Evolutionary conservation across 2,329 filamentous ascomycete genomes (phyloP).

Genomic region (Pseudogymnoascus sp.): DNA sequence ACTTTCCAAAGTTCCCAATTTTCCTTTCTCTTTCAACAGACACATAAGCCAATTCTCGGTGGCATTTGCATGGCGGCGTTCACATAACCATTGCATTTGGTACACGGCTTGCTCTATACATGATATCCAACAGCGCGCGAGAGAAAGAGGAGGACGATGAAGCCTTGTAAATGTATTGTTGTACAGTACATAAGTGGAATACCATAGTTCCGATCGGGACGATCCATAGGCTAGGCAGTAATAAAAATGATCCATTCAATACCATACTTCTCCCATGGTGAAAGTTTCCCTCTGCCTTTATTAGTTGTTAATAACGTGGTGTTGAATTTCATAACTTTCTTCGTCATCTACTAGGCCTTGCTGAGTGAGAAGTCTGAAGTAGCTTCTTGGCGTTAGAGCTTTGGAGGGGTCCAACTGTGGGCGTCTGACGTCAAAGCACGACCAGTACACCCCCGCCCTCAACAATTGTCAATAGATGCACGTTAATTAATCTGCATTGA

Average conservation of each 20-base stretch:
- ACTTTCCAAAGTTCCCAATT: conserved; percentile 10
- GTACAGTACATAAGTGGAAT: conserved; percentile 6
- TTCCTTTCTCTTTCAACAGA: conserved; percentile 4
- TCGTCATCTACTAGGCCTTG: neutral
- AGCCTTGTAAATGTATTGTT: conserved; percentile 8
- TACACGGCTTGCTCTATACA: neutral
- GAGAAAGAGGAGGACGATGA: conserved; percentile 8
- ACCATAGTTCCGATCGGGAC: neutral
- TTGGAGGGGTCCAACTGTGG: conserved; percentile 3
- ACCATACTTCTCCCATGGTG: neutral
- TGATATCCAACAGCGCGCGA: conserved; percentile 1
- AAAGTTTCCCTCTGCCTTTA: neutral
- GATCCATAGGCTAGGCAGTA: conserved; percentile 6
- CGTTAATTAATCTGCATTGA: conserved; percentile 12
- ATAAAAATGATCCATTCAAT: conserved; percentile 8
- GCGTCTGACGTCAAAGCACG: conserved; percentile 11
- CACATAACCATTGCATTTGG: conserved; percentile 6
- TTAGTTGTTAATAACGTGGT: neutral
- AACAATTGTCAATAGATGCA: conserved; percentile 5
- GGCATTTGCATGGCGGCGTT: conserved; percentile 6
- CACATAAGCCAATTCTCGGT: conserved; percentile 5
- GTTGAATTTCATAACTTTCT: neutral
- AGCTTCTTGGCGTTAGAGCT: conserved; percentile 6
- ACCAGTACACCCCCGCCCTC: neutral
- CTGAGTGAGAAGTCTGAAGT: neutral